A percentile compares a stretch with the other conserved stretches of the same genome.
Evolutionary conservation across 768 basidiomycete genomes (phyloP).

Genomic region (Hortiboletus campestris): DNA sequence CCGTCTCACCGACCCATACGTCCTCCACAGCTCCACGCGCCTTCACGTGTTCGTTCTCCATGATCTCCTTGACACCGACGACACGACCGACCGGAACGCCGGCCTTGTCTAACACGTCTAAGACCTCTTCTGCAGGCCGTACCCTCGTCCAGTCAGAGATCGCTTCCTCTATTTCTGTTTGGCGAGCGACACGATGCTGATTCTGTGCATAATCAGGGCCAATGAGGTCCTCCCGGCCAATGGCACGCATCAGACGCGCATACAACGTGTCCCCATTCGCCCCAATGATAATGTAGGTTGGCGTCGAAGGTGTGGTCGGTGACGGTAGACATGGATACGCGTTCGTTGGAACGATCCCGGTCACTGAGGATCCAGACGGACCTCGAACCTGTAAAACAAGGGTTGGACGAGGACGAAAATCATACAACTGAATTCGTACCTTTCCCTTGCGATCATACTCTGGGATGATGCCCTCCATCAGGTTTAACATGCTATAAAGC

Average conservation of each 20-base stretch:
- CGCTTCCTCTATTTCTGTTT: slow-evolving; percentile 55
- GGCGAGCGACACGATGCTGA: slow-evolving; percentile 41
- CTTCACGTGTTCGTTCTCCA: slow-evolving; percentile 54
- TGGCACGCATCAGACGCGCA: slow-evolving; percentile 59
- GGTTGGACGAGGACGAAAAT: neutral
- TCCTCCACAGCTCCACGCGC: slow-evolving; percentile 58
- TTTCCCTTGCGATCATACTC: slow-evolving; percentile 73
- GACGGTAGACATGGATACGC: slow-evolving; percentile 66
- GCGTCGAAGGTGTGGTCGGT: slow-evolving; percentile 35
- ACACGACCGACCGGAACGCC: slow-evolving; percentile 67
- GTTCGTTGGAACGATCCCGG: slow-evolving; percentile 74
- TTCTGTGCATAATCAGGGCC: slow-evolving; percentile 50
- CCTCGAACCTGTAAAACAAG: slow-evolving; percentile 50
- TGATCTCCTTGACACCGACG: slow-evolving; percentile 58
- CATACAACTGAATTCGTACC: slow-evolving; percentile 31
- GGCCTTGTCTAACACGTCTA: slow-evolving; percentile 45
- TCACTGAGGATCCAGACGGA: slow-evolving; percentile 72
- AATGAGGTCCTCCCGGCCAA: slow-evolving; percentile 57
- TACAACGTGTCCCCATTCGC: slow-evolving; percentile 73
- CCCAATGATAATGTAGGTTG: slow-evolving; percentile 66
- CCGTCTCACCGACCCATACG: slow-evolving; percentile 47
- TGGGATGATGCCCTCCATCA: slow-evolving; percentile 77
- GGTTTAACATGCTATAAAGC: slow-evolving; percentile 59
- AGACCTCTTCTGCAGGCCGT: slow-evolving; percentile 52
- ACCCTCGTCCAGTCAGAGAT: slow-evolving; percentile 58